Conservation (phyloP, 495 filamentous ascomycete species). For the Penicillium chermesinum region DNA sequence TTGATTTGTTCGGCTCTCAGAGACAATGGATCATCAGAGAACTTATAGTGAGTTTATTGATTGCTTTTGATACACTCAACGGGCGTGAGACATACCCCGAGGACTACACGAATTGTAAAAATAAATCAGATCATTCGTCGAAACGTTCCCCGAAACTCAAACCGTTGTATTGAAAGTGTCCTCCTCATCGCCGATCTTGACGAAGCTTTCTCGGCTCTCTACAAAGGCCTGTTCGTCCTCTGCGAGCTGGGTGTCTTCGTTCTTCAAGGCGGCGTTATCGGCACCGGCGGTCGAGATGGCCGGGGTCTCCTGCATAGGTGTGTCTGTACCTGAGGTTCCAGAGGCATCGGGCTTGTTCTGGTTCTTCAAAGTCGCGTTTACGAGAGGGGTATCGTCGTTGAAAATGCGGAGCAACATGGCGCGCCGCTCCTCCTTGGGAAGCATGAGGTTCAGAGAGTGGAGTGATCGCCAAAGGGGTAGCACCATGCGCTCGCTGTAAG, state of each 20-base stretch:
- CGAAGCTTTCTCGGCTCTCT: conserved; percentile 36
- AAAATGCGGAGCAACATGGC: conserved; percentile 89
- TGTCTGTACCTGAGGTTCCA: conserved; percentile 14
- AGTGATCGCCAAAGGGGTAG: conserved; percentile 89
- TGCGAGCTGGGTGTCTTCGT: conserved; percentile 34
- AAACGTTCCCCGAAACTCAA: conserved; percentile 11
- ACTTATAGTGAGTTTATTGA: not conserved
- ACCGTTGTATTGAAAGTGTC: conserved; percentile 43
- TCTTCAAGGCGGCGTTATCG: conserved; percentile 33
- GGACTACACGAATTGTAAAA: conserved; percentile 1
- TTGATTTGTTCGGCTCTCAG: no score
- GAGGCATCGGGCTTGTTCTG: not conserved
- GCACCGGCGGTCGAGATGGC: conserved; percentile 23
- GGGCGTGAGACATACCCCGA: not conserved
- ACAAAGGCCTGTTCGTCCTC: conserved; percentile 37
- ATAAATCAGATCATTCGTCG: not conserved
- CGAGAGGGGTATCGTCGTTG: conserved; percentile 72
- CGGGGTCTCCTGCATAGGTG: conserved; percentile 16
- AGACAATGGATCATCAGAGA: no score
- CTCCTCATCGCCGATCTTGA: conserved; percentile 39
- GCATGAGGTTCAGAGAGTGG: conserved; percentile 86
- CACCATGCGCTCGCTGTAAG: conserved; percentile 65
- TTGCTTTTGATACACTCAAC: conserved; percentile 1
- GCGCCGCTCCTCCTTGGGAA: conserved; percentile 90
- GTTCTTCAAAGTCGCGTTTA: conserved; percentile 44